These are phyloP conservation scores for Cystobasidium tubakii DNA, from an alignment of 768 basidiomycete species.

Conservation along the genomic window DNA sequence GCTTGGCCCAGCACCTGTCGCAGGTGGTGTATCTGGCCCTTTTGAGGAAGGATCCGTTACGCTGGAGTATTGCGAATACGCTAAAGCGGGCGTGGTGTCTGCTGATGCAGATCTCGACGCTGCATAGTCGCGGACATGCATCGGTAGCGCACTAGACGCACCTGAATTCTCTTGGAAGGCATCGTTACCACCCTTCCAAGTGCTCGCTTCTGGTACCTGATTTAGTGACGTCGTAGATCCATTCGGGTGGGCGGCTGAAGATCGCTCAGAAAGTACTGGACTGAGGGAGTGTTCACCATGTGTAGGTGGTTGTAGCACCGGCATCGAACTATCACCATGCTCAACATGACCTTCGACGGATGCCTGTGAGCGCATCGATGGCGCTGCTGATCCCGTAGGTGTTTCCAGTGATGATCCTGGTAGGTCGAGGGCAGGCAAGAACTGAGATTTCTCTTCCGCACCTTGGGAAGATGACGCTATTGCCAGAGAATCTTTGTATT, in stretches of 20 bases:
- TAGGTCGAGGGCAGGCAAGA: background rate
- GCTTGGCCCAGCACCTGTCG: background rate
- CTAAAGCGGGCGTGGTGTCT: background rate
- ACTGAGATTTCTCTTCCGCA: background rate
- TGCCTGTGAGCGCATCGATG: background rate
- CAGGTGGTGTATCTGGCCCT: background rate
- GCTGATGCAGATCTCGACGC: background rate
- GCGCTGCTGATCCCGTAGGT: background rate
- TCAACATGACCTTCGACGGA: background rate
- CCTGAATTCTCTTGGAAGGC: background rate
- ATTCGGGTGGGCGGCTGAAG: background rate
- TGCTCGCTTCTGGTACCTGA: background rate
- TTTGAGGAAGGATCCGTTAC: background rate
- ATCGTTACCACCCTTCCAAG: background rate
- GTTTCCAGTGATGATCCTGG: background rate
- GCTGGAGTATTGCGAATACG: background rate
- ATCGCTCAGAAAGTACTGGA: background rate
- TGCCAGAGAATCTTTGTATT: slow-evolving; percentile 19
- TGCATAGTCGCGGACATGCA: background rate
- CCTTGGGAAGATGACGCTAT: background rate
- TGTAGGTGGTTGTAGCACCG: background rate
- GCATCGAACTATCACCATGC: background rate
- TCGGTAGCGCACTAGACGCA: background rate
- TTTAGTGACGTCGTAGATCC: background rate
- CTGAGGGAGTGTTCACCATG: slow-evolving; percentile 15